Conservation (phyloP, 192 early-diverging fungal species). For the Entrophospora sp. region DNA sequence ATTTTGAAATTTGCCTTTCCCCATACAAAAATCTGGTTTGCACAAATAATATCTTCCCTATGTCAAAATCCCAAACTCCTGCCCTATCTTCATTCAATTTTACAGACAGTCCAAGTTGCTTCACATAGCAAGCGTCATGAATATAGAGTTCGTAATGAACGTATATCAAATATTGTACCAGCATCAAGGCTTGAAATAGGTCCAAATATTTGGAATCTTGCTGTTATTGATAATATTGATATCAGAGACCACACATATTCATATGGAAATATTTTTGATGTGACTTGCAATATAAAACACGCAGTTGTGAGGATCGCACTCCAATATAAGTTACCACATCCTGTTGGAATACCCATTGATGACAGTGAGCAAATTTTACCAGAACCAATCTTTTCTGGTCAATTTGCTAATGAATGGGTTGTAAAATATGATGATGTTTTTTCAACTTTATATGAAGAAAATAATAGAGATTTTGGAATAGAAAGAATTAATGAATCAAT, state of each 20-base stretch:
- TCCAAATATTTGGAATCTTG: neutral
- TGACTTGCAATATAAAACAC: neutral
- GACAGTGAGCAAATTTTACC: neutral
- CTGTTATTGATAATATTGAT: constrained; percentile 11
- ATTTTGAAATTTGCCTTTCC: neutral
- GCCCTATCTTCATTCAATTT: neutral
- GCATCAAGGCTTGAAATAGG: neutral
- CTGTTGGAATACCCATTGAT: neutral
- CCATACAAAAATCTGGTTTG: neutral
- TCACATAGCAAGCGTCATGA: neutral
- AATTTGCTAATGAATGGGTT: too few relatives aligned
- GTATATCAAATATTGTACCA: neutral
- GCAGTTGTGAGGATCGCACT: neutral
- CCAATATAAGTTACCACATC: neutral
- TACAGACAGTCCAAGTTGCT: neutral
- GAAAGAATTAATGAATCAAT: neutral
- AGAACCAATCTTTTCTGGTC: neutral
- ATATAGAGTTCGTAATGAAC: neutral
- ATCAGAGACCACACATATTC: neutral
- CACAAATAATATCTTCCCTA: neutral
- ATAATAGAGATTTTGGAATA: neutral
- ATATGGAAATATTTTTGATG: constrained; percentile 4
- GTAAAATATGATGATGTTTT: neutral
- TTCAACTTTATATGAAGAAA: neutral
- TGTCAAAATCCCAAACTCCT: neutral